Percentiles rank a stretch among this genome's conserved stretches.
These are phyloP conservation scores for Sherardia arvensis DNA, from an alignment of 257 asterid species.

Conservation along the genomic window DNA sequence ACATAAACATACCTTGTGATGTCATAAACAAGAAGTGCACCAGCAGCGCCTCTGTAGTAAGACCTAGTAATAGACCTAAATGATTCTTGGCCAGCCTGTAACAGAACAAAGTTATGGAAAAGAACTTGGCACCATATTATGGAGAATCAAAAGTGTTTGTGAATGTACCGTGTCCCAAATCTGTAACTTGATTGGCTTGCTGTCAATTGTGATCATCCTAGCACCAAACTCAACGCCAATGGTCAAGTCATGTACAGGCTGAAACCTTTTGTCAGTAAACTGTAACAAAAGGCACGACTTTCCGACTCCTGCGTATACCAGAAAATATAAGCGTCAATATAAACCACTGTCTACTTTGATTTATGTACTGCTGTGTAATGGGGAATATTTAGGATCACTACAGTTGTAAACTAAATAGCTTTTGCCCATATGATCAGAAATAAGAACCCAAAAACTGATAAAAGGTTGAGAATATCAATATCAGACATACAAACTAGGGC, in stretches of 20 bases:
- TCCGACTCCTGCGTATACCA: conserved; percentile 55
- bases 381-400: too few relatives aligned
- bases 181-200: conserved; percentile 64
- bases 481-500: not conserved
- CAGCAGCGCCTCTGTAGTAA: conserved; percentile 88
- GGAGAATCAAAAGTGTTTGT: not conserved
- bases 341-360: not conserved
- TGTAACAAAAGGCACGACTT: conserved; percentile 81
- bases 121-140: not conserved
- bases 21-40: conserved; percentile 78
- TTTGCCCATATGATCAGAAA: not conserved
- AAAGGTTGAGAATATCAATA: not conserved
- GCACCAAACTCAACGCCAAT: conserved; percentile 82
- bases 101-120: not conserved
- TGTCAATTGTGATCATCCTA: conserved; percentile 58
- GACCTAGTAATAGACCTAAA: conserved; percentile 72
- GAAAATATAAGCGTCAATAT: not conserved
- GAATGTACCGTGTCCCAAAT: conserved; percentile 72
- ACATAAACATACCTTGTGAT: conserved; percentile 46
- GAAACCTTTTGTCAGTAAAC: conserved; percentile 76
- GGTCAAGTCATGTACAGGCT: conserved; percentile 75
- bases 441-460: not conserved
- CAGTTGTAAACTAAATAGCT: not conserved
- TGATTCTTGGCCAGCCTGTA: conserved; percentile 79
- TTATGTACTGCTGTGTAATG: not conserved